These are phyloP conservation scores for Talaromyces sp. DNA, from an alignment of 2,329 filamentous ascomycete genomes.

Conservation along the genomic window DNA sequence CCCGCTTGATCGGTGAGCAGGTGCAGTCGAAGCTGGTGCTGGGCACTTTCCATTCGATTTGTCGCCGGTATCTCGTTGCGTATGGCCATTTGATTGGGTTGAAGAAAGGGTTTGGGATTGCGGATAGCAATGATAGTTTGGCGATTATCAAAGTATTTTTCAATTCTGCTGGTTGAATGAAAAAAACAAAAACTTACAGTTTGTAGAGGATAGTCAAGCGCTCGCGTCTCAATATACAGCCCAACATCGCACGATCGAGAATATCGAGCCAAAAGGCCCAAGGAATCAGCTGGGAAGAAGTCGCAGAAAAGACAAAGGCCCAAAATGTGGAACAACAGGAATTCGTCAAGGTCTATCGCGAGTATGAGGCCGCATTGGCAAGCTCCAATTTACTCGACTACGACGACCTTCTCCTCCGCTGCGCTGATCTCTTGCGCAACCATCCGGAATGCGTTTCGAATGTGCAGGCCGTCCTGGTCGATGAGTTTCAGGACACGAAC, in stretches of 20 bases:
- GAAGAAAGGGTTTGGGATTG: constrained; percentile 79
- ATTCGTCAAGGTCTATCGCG: constrained; percentile 61
- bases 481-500: constrained; percentile 98
- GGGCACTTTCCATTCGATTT: constrained; percentile 92
- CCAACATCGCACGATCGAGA: constrained; percentile 63
- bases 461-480: constrained; percentile 84
- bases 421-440: constrained; percentile 68
- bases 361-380: constrained; percentile 72
- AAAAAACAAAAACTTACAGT: not conserved
- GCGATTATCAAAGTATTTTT: constrained; percentile 62
- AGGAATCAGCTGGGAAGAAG: constrained; percentile 44
- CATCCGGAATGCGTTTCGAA: constrained; percentile 81
- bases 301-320: constrained; percentile 33
- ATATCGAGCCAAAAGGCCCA: constrained; percentile 64
- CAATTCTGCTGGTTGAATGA: not conserved
- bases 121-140: constrained; percentile 74
- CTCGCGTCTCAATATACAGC: constrained; percentile 63
- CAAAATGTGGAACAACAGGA: constrained; percentile 52
- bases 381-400: constrained; percentile 85
- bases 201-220: constrained; percentile 68
- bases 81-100: constrained; percentile 85
- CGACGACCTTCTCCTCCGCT: constrained; percentile 82
- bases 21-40: constrained; percentile 72
- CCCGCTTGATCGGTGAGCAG: constrained; percentile 71
- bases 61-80: constrained; percentile 72